These are phyloP conservation scores for Sindora glabra DNA, from an alignment of 306 rosid genomes.

Conservation along the genomic window DNA sequence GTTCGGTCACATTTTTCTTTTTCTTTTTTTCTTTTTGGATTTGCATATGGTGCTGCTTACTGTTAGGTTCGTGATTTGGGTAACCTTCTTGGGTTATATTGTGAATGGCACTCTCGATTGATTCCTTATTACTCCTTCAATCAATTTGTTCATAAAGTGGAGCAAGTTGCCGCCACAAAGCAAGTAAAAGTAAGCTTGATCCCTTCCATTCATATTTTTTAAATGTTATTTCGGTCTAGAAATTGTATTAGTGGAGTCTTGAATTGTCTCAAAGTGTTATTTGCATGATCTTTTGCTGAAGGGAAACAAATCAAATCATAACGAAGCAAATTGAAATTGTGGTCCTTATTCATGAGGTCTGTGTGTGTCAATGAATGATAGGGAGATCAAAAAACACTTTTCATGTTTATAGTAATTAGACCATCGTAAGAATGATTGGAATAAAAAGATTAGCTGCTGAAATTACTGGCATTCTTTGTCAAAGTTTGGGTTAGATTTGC, in stretches of 20 bases:
- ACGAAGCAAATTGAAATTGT: no score
- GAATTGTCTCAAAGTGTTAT: not conserved
- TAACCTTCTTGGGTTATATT: constrained; percentile 57
- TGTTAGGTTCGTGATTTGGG: constrained; percentile 74
- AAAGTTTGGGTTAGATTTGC: not conserved
- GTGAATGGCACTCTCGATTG: constrained; percentile 82
- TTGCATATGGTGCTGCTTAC: not conserved
- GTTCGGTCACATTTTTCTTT: no score
- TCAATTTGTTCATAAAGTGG: constrained; percentile 75
- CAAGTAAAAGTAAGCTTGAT: constrained; percentile 75
- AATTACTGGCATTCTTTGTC: not conserved
- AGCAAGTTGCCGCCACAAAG: constrained; percentile 69
- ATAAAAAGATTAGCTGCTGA: not conserved
- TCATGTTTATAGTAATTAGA: not conserved
- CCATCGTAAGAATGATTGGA: not conserved
- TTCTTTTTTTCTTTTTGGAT: no score
- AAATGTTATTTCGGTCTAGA: not conserved
- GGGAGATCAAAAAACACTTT: not conserved
- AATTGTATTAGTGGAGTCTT: not conserved
- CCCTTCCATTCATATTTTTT: not conserved
- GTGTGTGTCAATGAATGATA: not conserved
- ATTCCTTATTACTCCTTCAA: constrained; percentile 75
- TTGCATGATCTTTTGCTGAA: no score
- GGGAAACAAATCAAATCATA: not conserved
- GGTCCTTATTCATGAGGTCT: no score